A percentile compares a stretch with the other conserved stretches of the same genome.
These are phyloP conservation scores for Perkinsus marinus DNA, from an alignment of 169 alveolate species.

Conservation along the genomic window DNA sequence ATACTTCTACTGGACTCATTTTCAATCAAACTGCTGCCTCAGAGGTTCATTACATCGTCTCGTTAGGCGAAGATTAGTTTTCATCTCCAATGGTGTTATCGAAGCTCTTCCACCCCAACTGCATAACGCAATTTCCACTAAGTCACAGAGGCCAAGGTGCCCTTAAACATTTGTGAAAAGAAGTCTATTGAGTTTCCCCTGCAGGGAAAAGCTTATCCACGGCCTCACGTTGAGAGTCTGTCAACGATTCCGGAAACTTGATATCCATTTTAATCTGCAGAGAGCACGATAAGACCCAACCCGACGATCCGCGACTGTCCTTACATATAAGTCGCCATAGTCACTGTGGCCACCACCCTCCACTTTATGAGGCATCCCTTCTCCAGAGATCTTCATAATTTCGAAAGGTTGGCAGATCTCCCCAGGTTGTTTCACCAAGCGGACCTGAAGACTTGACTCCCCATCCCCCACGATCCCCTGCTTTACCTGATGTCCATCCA, in stretches of 20 bases:
- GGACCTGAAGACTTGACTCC: neutral
- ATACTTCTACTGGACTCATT: neutral
- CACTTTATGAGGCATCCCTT: conserved; percentile 5
- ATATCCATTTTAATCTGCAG: neutral
- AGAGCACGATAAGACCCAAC: neutral
- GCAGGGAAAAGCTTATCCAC: neutral
- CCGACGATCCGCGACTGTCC: neutral
- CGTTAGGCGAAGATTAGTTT: no score
- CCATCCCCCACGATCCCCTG: neutral
- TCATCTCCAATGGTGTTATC: no score
- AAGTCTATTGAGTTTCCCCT: neutral
- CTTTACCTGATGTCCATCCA: conserved; percentile 3
- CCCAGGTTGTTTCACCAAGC: neutral
- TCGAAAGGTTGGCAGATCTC: neutral
- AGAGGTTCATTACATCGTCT: no score
- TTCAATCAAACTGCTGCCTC: neutral
- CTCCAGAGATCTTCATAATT: neutral
- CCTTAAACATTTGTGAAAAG: neutral
- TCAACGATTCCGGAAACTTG: neutral
- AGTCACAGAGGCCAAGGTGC: no score
- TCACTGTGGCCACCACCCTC: neutral
- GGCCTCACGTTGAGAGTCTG: neutral
- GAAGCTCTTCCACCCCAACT: no score
- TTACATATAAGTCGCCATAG: neutral
- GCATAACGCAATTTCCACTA: no score